Evolutionary conservation across 139 green algal species (phyloP), one percentile per base, ranked within the genome.

Genomic region (Chlamydomonas applanata): DNA sequence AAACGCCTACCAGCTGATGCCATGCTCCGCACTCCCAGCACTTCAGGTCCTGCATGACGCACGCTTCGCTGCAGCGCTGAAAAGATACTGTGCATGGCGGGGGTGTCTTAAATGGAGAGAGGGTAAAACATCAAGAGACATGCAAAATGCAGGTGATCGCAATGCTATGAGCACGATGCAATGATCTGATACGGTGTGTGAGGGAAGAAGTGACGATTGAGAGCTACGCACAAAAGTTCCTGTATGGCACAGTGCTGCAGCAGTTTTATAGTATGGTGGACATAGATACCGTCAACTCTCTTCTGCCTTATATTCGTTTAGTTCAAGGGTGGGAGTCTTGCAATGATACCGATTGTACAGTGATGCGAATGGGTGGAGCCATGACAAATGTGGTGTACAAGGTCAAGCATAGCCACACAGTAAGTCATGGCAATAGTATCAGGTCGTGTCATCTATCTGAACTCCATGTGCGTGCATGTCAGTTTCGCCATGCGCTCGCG

Each of bases 351-450:
- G 22, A 59, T 24, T 36, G 65, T 35, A 35, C 22, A 72, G 65
- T 49, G 7, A 14, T 13, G 33, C 65, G 40, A 1, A 59, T 72
- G 44, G 53, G 32, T 25, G 65, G 65, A 2, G 65, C 65, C 4
- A 72, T 72, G 65, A 72, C 65, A 4, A 72, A 72, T 35, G 11
- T 57, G 22, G 65, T 72, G n/a, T 72, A 57, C 65, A 72, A 35
- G 36, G 25, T 52, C 7, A 4, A 52, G 2, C 36, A 72, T 2
- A 59, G 2, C 25, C 4, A 34, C 4, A 13, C 36, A 61, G 65
- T 72, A 20, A 69, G 34, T 54, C 32, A 29, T 17, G n/a, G 60
- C 27, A 44, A 33, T 29, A 24, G 29, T n/a, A n/a, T n/a, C n/a
- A n/a, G n/a, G n/a, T n/a, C n/a, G n/a, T n/a, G n/a, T n/a, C n/a